Evolutionary conservation across 1,139 yeast species (phyloP).

Genomic region (Chernovozyma aurita): DNA sequence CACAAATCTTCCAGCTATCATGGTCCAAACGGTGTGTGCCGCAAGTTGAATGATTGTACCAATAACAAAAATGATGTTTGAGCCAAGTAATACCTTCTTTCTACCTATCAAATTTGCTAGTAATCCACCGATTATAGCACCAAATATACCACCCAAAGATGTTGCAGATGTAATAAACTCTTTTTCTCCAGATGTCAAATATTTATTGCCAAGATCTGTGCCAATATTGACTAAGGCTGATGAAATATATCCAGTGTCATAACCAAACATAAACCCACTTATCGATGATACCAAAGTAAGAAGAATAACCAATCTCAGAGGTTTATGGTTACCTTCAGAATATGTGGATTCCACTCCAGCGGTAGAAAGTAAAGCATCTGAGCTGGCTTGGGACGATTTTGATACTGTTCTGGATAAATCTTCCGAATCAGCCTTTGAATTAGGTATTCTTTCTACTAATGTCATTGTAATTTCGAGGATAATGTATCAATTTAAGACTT

Average conservation of each 20-base stretch:
- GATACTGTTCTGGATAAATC: neutral
- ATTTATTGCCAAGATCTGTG: slow-evolving; percentile 50
- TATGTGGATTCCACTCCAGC: slow-evolving; percentile 1
- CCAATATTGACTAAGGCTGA: slow-evolving; percentile 86
- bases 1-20: slow-evolving; percentile 85
- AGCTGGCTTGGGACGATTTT: slow-evolving; percentile 2
- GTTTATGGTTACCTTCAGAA: slow-evolving; percentile 30
- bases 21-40: slow-evolving; percentile 78
- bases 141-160: slow-evolving; percentile 83
- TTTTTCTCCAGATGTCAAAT: slow-evolving; percentile 68
- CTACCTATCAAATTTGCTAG: slow-evolving; percentile 47
- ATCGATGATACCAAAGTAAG: slow-evolving; percentile 79
- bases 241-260: slow-evolving; percentile 94
- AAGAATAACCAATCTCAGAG: slow-evolving; percentile 60
- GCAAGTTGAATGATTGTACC: slow-evolving; percentile 85
- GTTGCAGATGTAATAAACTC: slow-evolving; percentile 95
- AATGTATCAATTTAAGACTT: too few species aligned
- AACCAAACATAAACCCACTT: slow-evolving; percentile 95
- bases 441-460: too few species aligned
- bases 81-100: slow-evolving; percentile 25
- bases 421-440: neutral
- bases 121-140: slow-evolving; percentile 73
- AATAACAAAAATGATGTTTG: slow-evolving; percentile 67
- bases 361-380: slow-evolving; percentile 1
- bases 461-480: too few species aligned